Conservation (phyloP, 73 alveolate species). For the Paramecium primaurelia region DNA sequence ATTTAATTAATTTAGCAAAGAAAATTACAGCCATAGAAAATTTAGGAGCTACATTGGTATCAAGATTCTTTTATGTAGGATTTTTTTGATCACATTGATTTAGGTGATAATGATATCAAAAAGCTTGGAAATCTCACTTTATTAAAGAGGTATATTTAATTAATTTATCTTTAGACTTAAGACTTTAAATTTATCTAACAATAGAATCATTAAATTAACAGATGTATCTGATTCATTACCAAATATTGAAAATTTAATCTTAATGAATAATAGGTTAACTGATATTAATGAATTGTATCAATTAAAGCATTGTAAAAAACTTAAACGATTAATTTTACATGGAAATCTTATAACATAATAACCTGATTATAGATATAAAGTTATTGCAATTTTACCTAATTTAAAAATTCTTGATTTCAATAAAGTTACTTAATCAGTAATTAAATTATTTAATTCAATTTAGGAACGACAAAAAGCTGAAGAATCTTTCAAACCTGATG, state of each 20-base stretch:
- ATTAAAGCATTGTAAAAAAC: conserved; percentile 52
- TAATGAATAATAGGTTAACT: conserved; percentile 55
- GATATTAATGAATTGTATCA: conserved; percentile 54
- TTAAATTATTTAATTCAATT: background rate
- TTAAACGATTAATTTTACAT: conserved; percentile 46
- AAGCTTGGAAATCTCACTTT: conserved; percentile 55
- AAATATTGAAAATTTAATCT: conserved; percentile 13
- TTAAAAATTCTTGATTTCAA: conserved; percentile 54
- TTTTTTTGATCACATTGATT: conserved; percentile 60
- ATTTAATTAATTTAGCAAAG: background rate
- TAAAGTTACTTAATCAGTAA: conserved; percentile 28
- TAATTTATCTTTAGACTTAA: background rate
- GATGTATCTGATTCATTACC: conserved; percentile 59
- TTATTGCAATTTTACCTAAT: conserved; percentile 46
- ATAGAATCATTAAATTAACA: conserved; percentile 44
- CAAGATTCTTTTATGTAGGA: conserved; percentile 11
- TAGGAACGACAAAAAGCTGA: conserved; percentile 1
- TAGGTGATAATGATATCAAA: conserved; percentile 61
- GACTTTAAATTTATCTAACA: conserved; percentile 47
- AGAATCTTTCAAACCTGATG: conserved; percentile 12
- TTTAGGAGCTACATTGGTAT: conserved; percentile 63
- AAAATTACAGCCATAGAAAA: conserved; percentile 57
- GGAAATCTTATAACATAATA: conserved; percentile 50
- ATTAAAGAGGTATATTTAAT: conserved; percentile 17
- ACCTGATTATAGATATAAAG: conserved; percentile 53